These are phyloP conservation scores for Penicillium samsonianum DNA, from an alignment of 495 filamentous ascomycete species.

Conservation along the genomic window DNA sequence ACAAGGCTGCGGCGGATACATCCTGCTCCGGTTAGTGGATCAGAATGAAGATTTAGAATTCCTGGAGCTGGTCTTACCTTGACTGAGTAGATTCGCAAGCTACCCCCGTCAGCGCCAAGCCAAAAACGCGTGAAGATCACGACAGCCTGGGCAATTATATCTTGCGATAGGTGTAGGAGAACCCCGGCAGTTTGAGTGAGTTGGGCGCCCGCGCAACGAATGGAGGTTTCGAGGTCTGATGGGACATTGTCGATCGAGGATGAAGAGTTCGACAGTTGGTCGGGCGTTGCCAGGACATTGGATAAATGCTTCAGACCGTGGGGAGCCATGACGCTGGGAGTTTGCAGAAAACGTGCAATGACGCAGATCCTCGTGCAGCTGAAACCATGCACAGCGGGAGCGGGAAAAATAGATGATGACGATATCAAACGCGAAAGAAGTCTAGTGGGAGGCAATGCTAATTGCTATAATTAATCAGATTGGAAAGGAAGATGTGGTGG, in stretches of 20 bases:
- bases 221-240: slow-evolving; percentile 69
- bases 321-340: slow-evolving; percentile 27
- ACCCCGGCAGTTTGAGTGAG: slow-evolving; percentile 89
- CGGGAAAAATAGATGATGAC: slow-evolving; percentile 7
- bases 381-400: slow-evolving; percentile 10
- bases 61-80: slow-evolving; percentile 44
- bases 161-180: slow-evolving; percentile 82
- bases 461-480: slow-evolving; percentile 7
- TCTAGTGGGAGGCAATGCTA: background rate
- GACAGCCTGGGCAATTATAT: slow-evolving; percentile 83
- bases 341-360: slow-evolving; percentile 20
- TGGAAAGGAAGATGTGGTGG: slow-evolving; percentile 21
- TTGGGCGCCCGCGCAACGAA: slow-evolving; percentile 59
- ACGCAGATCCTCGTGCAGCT: slow-evolving; percentile 17
- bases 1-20: slow-evolving; percentile 78
- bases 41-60: background rate
- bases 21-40: slow-evolving; percentile 50
- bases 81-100: slow-evolving; percentile 56
- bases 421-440: background rate
- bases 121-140: slow-evolving; percentile 90
- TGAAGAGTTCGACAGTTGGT: slow-evolving; percentile 72
- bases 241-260: slow-evolving; percentile 72
- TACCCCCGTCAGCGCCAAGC: slow-evolving; percentile 66
- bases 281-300: slow-evolving; percentile 82
- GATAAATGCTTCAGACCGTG: slow-evolving; percentile 59